Evolutionary conservation across 2,329 filamentous ascomycete species (phyloP).

Genomic region (Lasiodiplodia citricola): DNA sequence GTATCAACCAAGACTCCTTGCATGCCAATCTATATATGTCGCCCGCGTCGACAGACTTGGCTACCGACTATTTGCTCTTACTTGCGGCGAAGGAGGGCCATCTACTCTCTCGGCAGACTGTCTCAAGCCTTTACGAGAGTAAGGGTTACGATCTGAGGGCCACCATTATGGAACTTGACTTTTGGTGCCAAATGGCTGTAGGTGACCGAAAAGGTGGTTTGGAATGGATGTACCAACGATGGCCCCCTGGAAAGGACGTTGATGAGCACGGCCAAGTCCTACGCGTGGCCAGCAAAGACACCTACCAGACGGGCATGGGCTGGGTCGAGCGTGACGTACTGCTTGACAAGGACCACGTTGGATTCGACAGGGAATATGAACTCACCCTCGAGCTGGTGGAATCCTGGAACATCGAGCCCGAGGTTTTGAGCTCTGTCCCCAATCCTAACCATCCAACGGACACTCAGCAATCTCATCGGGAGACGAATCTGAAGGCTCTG

Average conservation of each 20-base stretch:
- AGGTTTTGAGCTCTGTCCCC: constrained; percentile 32
- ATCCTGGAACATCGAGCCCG: constrained; percentile 59
- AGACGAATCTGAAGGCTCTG: constrained; percentile 14
- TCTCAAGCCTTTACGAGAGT: constrained; percentile 72
- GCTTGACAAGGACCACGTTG: constrained; percentile 42
- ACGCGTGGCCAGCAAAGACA: constrained; percentile 80
- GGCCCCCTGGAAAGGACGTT: constrained; percentile 72
- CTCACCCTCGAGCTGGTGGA: constrained; percentile 68
- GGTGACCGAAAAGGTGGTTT: constrained; percentile 87
- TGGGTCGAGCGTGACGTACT: constrained; percentile 69
- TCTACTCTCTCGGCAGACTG: constrained; percentile 68
- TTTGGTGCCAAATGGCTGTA: constrained; percentile 96
- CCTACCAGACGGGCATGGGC: constrained; percentile 80
- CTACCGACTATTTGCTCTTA: constrained; percentile 79
- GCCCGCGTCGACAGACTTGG: constrained; percentile 68
- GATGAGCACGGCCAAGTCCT: constrained; percentile 71
- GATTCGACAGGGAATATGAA: constrained; percentile 63
- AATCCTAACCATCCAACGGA: neutral
- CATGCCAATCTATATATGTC: constrained; percentile 83
- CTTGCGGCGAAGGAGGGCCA: constrained; percentile 91
- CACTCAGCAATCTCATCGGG: neutral
- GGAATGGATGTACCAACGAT: constrained; percentile 85
- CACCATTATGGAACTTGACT: constrained; percentile 82
- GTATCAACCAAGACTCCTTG: constrained; percentile 73
- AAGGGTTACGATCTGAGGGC: constrained; percentile 77